Evolutionary conservation across 306 rosid species (phyloP).

Genomic region (Cucumis hystrix): DNA sequence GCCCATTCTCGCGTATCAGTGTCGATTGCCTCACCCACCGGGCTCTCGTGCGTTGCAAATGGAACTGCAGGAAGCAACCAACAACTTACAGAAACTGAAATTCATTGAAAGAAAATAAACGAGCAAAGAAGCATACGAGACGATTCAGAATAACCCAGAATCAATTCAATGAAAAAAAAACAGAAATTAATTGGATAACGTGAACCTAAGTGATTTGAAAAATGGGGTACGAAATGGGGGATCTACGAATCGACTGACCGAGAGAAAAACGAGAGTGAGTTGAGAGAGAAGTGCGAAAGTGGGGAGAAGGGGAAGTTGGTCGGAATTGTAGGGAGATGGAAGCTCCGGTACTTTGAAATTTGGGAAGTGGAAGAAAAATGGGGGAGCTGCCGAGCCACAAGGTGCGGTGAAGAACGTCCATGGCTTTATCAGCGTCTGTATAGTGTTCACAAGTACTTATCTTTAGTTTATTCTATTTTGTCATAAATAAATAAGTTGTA

Average conservation of each 20-base stretch:
- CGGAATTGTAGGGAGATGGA: not conserved
- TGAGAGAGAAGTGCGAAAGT: not conserved
- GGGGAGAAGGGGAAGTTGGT: not conserved
- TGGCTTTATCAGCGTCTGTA: not conserved
- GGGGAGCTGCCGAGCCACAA: not conserved
- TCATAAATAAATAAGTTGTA: too few species aligned
- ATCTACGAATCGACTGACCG: not conserved
- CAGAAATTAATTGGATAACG: not conserved
- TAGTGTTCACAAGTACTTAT: too few species aligned
- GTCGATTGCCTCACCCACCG: constrained; percentile 29
- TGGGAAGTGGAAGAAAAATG: not conserved
- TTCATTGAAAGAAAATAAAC: not conserved
- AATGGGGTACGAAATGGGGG: too few species aligned
- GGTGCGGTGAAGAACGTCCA: not conserved
- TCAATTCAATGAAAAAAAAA: not conserved
- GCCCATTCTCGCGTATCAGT: constrained; percentile 52
- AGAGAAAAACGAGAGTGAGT: not conserved
- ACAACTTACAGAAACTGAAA: not conserved
- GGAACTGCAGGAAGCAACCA: constrained; percentile 21
- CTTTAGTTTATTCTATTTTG: too few species aligned
- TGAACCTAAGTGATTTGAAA: too few species aligned
- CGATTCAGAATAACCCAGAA: not conserved
- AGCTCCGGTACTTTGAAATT: not conserved
- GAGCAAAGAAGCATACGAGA: not conserved
- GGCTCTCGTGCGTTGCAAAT: constrained; percentile 57